Evolutionary conservation across 2,329 filamentous ascomycete genomes (phyloP), one percentile per base, ranked within the genome.

Genomic region (Pseudopyrenochaeta lycopersici): DNA sequence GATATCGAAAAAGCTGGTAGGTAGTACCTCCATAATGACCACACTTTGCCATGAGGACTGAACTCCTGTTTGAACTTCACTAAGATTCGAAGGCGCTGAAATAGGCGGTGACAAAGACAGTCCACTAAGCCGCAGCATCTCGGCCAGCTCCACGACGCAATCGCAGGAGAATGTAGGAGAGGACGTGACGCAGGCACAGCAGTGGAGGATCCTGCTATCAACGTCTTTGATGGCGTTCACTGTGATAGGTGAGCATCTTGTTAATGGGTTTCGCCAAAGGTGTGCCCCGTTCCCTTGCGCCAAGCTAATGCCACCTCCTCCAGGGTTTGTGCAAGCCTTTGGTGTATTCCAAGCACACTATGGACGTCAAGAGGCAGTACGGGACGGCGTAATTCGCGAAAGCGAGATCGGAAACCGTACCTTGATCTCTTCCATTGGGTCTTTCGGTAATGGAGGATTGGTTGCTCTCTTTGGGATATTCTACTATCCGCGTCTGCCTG

Each of bases 271-370:
- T n/a, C n/a, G n/a, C n/a, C n/a, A n/a, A n/a, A n/a, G n/a, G n/a
- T n/a, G n/a, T n/a, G n/a, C n/a, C n/a, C n/a, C n/a, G n/a, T n/a
- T n/a, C n/a, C n/a, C n/a, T n/a, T n/a, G n/a, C n/a, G n/a, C 29
- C 11, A 6, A 9, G 3, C 14, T 9, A 21, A 21, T 18, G 23
- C 54, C 62, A 32, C 62, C 46, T 10, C 7, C 4, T 2, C 7
- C 9, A 66, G 64, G 64, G 2, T 30, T 58, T n/a, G 58, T 50
- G 12, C 63, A 66, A 40, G 49, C 58, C 17, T 66, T 60, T 33
- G 61, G 56, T 3, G 59, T 67, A 2, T 67, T 62, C n/a, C 64
- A 67, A 42, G 56, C 52, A 12, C 54, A 69, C 31, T 69, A 67
- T 49, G 62, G 57, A n/a, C 59, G 56, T 23, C 38, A 43, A 30